These are phyloP conservation scores for Colletotrichum liaoningense DNA, from an alignment of 2,329 filamentous ascomycete species.

Conservation along the genomic window DNA sequence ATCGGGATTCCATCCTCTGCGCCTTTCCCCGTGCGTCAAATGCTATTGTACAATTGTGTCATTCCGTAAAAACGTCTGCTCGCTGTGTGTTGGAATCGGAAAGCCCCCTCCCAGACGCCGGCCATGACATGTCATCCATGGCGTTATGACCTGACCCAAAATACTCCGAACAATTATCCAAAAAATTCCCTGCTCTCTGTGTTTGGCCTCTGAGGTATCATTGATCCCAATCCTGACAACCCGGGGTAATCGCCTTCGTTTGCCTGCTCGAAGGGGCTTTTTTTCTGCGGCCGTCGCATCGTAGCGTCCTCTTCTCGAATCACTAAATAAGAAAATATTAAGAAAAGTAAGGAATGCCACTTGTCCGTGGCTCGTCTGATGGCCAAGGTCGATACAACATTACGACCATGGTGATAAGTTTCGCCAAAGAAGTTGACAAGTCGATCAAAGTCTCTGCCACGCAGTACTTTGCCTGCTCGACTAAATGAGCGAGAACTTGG, in stretches of 20 bases:
- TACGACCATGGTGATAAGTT: no score
- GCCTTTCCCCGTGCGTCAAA: constrained; percentile 2
- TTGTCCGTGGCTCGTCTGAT: constrained; percentile 10
- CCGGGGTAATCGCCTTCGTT: constrained; percentile 16
- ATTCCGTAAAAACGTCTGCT: constrained; percentile 28
- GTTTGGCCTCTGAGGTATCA: constrained; percentile 16
- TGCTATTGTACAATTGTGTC: constrained; percentile 33
- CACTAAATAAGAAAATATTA: constrained; percentile 2
- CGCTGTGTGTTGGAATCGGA: constrained; percentile 33
- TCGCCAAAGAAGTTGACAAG: not conserved
- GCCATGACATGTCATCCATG: constrained; percentile 28
- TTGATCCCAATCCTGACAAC: constrained; percentile 24
- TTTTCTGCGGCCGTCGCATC: constrained; percentile 23
- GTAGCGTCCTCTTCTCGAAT: constrained; percentile 25
- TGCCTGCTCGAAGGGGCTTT: constrained; percentile 15
- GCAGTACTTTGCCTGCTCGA: not conserved
- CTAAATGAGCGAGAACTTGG: constrained; percentile 34
- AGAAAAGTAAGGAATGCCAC: not conserved
- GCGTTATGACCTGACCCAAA: constrained; percentile 29
- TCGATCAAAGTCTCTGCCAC: not conserved
- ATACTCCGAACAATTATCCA: constrained; percentile 23
- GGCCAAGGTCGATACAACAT: not conserved
- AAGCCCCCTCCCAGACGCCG: constrained; percentile 25
- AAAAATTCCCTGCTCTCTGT: constrained; percentile 2
- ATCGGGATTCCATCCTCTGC: constrained; percentile 3